Conservation (phyloP, 495 filamentous ascomycete species). For the Penicillium fimorum region DNA sequence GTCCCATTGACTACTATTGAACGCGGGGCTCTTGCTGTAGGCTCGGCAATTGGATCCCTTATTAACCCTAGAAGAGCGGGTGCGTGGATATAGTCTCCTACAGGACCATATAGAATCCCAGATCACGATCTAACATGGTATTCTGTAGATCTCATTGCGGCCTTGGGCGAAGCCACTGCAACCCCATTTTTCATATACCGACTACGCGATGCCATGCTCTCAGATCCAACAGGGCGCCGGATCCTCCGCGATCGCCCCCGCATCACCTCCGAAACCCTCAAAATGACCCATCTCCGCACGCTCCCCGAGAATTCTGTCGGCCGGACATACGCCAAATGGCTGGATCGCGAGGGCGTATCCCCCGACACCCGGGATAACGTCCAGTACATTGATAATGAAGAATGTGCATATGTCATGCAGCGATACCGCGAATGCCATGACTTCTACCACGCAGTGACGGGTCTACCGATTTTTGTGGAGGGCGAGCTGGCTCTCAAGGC, state of each 20-base stretch:
- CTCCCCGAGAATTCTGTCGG: conserved; percentile 77
- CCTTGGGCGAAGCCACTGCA: conserved; percentile 88
- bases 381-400: conserved; percentile 86
- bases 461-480: conserved; percentile 85
- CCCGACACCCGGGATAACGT: conserved; percentile 84
- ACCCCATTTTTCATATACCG: conserved; percentile 94
- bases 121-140: background rate
- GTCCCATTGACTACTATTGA: conserved; percentile 80
- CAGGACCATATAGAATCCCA: conserved; percentile 1
- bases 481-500: conserved; percentile 94
- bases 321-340: conserved; percentile 79
- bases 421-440: conserved; percentile 97
- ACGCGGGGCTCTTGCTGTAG: conserved; percentile 72
- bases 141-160: conserved; percentile 79
- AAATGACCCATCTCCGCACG: conserved; percentile 65
- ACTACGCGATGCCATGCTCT: conserved; percentile 88
- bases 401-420: conserved; percentile 98
- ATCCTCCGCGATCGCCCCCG: conserved; percentile 89
- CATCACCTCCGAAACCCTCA: conserved; percentile 76
- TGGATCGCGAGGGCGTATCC: conserved; percentile 87
- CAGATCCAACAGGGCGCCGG: conserved; percentile 76
- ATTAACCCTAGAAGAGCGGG: conserved; percentile 76
- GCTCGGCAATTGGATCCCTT: conserved; percentile 77
- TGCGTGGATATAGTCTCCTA: conserved; percentile 24
- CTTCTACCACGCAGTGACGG: conserved; percentile 96